Percentiles rank a stretch among this genome's conserved stretches.
phyloP scores from a whole-genome alignment of 768 basidiomycete genomes.

The Naganishia onofrii region DNA sequence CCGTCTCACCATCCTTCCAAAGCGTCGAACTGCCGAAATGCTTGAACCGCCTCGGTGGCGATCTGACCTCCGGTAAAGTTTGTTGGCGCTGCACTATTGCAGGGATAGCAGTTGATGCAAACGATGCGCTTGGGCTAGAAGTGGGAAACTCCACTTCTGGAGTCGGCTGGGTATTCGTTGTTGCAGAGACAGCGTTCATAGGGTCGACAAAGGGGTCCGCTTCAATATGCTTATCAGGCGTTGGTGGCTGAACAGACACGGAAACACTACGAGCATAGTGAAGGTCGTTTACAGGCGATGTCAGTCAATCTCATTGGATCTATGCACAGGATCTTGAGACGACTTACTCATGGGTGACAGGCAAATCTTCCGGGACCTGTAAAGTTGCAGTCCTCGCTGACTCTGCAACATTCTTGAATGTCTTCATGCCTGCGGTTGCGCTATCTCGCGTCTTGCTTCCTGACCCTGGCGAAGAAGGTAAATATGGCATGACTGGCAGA shows the following conservation, averaged over 20 bases:
- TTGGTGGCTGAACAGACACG: slow-evolving; percentile 18
- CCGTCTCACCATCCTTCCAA: slow-evolving; percentile 37
- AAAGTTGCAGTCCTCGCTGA: not conserved
- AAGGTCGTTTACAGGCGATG: no score
- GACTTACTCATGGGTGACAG: slow-evolving; percentile 6
- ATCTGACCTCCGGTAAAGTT: slow-evolving; percentile 48
- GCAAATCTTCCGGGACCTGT: slow-evolving; percentile 1
- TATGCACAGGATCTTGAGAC: not conserved
- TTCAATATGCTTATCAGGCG: slow-evolving; percentile 6
- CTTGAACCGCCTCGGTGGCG: slow-evolving; percentile 40
- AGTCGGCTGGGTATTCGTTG: not conserved
- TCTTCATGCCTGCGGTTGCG: not conserved
- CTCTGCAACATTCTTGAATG: no score
- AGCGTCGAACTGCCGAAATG: slow-evolving; percentile 17
- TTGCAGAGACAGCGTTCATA: not conserved
- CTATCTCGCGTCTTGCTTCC: not conserved
- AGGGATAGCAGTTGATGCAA: not conserved
- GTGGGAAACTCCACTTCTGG: not conserved
- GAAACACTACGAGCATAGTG: not conserved
- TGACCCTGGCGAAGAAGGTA: slow-evolving; percentile 1
- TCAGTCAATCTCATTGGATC: no score
- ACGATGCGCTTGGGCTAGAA: slow-evolving; percentile 5
- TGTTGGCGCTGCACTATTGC: slow-evolving; percentile 28
- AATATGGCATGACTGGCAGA: slow-evolving; percentile 4
- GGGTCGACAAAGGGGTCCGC: not conserved